A percentile compares a stretch with the other conserved stretches of the same genome.
Evolutionary conservation across 1,284 basidiomycete genomes (phyloP).

Genomic region (Ceratobasidium sp.): DNA sequence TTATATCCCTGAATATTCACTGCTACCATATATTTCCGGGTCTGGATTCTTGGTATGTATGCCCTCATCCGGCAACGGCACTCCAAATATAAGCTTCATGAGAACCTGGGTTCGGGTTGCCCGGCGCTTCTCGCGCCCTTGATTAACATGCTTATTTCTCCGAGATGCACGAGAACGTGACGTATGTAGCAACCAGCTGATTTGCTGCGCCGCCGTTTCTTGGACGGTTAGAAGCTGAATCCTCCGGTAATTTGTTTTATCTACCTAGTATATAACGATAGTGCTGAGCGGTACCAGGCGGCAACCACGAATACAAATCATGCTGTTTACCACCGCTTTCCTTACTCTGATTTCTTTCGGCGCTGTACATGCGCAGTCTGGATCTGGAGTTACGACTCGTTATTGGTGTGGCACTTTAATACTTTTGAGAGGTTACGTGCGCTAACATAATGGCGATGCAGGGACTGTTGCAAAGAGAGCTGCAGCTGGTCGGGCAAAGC

Average conservation of each 20-base stretch:
- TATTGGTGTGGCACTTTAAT: slow-evolving; percentile 38
- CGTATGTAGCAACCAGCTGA: not conserved
- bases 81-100: not conserved
- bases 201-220: not conserved
- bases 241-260: not conserved
- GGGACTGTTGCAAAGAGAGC: slow-evolving; percentile 42
- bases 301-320: not conserved
- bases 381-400: slow-evolving; percentile 39
- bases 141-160: no score
- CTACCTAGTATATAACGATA: not conserved
- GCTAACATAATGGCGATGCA: no score
- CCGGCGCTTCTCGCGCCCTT: no score
- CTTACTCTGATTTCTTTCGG: not conserved
- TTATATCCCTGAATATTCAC: not conserved
- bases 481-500: slow-evolving; percentile 43
- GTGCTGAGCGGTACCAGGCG: not conserved
- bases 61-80: no score
- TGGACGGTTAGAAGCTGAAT: not conserved
- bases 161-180: not conserved
- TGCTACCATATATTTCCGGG: not conserved
- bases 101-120: not conserved
- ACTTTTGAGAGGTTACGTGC: not conserved
- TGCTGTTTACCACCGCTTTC: not conserved
- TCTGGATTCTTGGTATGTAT: no score
- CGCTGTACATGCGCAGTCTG: slow-evolving; percentile 38